These are phyloP conservation scores for Phytophthora sansomeana DNA, from an alignment of 352 stramenopile genomes.

Conservation along the genomic window DNA sequence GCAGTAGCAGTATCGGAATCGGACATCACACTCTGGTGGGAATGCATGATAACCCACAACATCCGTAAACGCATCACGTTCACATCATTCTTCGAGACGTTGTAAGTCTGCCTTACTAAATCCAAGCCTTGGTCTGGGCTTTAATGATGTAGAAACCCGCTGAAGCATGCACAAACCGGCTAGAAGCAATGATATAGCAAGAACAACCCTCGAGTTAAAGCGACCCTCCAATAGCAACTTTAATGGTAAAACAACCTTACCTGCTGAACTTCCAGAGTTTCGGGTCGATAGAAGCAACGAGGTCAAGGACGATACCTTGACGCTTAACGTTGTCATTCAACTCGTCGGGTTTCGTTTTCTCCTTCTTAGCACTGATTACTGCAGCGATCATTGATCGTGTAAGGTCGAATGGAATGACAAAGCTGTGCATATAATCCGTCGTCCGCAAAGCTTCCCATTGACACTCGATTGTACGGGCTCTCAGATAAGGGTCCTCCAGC, in stretches of 20 bases:
- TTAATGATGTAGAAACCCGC: conserved; percentile 9
- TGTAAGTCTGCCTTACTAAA: conserved; percentile 11
- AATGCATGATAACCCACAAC: too few relatives aligned
- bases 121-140: background rate
- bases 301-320: conserved; percentile 5
- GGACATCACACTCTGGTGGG: too few relatives aligned
- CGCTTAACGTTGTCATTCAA: background rate
- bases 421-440: conserved; percentile 1
- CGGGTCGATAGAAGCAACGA: too few relatives aligned
- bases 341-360: background rate
- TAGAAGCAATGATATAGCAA: background rate
- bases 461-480: background rate
- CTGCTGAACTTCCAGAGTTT: conserved; percentile 14
- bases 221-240: conserved; percentile 11
- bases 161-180: background rate
- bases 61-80: too few relatives aligned
- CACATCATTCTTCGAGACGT: too few relatives aligned
- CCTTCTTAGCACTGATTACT: background rate
- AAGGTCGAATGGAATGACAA: conserved; percentile 11
- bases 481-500: conserved; percentile 11
- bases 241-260: conserved; percentile 15
- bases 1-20: too few relatives aligned
- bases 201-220: too few relatives aligned
- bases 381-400: conserved; percentile 5
- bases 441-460: conserved; percentile 2